Conservation (phyloP, 179 eudicot genomes). For the Patellifolia procumbens region DNA sequence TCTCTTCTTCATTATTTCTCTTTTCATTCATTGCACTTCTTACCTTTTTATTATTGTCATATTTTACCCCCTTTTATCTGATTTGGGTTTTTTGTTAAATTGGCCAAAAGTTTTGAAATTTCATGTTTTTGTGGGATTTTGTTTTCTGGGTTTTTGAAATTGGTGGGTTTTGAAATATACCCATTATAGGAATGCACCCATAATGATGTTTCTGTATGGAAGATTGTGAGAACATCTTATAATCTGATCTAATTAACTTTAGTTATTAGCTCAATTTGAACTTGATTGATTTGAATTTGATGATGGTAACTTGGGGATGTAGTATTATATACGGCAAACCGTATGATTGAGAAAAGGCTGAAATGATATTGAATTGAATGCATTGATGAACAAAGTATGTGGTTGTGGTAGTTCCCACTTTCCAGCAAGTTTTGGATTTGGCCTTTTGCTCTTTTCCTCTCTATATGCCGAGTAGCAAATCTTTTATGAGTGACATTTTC, state of each 20-base stretch:
- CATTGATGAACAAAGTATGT: neutral
- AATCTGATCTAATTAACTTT: neutral
- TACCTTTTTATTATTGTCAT: too few species aligned
- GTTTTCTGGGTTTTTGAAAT: neutral
- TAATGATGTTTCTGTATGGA: too few species aligned
- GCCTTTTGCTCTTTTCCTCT: neutral
- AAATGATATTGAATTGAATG: neutral
- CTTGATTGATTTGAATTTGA: constrained; percentile 1
- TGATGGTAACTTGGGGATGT: neutral
- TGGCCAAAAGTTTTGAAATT: neutral
- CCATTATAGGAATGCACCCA: too few species aligned
- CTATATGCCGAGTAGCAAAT: neutral
- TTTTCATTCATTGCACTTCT: neutral
- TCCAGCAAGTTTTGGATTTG: neutral
- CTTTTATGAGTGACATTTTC: neutral
- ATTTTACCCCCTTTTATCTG: neutral
- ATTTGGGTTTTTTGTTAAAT: neutral
- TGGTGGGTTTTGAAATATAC: too few species aligned
- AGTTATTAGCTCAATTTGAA: neutral
- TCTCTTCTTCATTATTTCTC: neutral
- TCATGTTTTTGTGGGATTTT: neutral
- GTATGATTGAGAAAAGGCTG: neutral
- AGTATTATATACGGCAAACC: neutral
- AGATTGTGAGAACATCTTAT: neutral
- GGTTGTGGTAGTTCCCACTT: neutral